Evolutionary conservation across 495 filamentous ascomycete genomes (phyloP), one percentile per base, ranked within the genome.

Genomic region (Tuber borchii): DNA sequence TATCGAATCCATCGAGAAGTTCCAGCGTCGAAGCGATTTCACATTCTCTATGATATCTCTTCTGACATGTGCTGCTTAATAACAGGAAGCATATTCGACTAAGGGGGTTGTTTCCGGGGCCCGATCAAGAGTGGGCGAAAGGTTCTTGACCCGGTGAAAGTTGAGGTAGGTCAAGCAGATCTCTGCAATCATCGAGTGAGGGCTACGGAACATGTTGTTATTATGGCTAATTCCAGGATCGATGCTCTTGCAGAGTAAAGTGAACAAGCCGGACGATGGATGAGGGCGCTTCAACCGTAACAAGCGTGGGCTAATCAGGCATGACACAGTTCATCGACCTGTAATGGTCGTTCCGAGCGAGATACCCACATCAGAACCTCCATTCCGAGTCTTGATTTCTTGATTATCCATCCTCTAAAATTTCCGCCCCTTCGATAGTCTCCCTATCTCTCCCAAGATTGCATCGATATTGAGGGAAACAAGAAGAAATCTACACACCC

Each of bases 41-140:
- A 65, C 56, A 34, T 65, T 34, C 56, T 65, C 56, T 34, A 26
- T 34, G 56, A 19, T 19, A 65, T 65, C 56, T 34, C 56, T 34
- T 65, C 56, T 2, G 34, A 3, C 56, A 34, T 19, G 31, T 65
- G 56, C 26, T 65, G 56, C 56, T 65, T 19, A 65, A 65, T 65
- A 65, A 65, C 56, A 65, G 56, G 56, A 34, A 65, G 56, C 56
- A 65, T 65, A 65, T 65, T 65, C 56, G 56, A 65, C 26, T 14
- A 65, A 65, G 5, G 14, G 56, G 56, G 14, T 31, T 31, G 22
- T 56, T 65, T 26, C 16, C 26, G 56, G 56, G 56, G 16, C 14
- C 56, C 56, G 14, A 65, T 65, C 56, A 65, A 65, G 56, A 65
- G 56, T 65, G 56, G 56, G 56, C 56, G 56, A 65, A 65, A 65